phyloP scores from a whole-genome alignment of 2,329 filamentous ascomycete species.

The Calonectria pteridis region DNA sequence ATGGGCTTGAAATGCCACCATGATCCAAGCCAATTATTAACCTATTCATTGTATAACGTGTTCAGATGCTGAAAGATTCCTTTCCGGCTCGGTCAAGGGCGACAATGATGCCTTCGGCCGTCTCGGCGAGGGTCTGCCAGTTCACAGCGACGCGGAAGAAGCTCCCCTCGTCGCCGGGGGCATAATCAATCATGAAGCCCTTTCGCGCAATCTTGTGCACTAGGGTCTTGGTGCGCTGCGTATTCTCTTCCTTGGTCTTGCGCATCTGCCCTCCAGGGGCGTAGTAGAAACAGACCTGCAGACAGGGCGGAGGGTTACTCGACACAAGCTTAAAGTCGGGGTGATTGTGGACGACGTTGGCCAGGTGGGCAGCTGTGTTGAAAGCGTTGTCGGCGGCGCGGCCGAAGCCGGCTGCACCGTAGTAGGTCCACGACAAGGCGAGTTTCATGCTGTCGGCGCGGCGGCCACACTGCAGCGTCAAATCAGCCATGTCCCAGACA shows the following conservation, averaged over 20 bases:
- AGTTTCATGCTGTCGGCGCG: constrained; percentile 89
- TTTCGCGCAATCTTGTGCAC: constrained; percentile 60
- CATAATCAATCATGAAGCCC: constrained; percentile 73
- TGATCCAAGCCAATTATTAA: background rate
- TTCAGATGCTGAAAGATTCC: constrained; percentile 22
- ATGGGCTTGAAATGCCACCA: background rate
- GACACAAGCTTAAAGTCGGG: constrained; percentile 79
- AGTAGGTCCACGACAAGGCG: constrained; percentile 89
- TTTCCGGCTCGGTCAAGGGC: constrained; percentile 62
- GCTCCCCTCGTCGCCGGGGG: constrained; percentile 65
- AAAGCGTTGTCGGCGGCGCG: constrained; percentile 79
- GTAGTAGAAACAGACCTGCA: constrained; percentile 97
- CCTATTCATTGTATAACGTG: too few species aligned
- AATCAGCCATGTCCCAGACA: constrained; percentile 89
- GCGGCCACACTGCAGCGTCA: constrained; percentile 94
- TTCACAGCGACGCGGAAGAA: constrained; percentile 72
- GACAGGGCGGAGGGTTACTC: constrained; percentile 82
- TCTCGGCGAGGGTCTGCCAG: constrained; percentile 64
- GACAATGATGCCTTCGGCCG: constrained; percentile 65
- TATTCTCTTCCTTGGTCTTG: constrained; percentile 59
- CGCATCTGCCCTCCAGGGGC: constrained; percentile 66
- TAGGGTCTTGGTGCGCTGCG: constrained; percentile 61
- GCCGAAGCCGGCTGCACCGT: constrained; percentile 81
- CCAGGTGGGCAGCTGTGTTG: constrained; percentile 76
- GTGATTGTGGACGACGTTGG: constrained; percentile 65